Percentiles rank a stretch among this genome's conserved stretches.
These are phyloP conservation scores for Claviceps purpurea DNA, from an alignment of 2,329 filamentous ascomycete species.

Conservation along the genomic window DNA sequence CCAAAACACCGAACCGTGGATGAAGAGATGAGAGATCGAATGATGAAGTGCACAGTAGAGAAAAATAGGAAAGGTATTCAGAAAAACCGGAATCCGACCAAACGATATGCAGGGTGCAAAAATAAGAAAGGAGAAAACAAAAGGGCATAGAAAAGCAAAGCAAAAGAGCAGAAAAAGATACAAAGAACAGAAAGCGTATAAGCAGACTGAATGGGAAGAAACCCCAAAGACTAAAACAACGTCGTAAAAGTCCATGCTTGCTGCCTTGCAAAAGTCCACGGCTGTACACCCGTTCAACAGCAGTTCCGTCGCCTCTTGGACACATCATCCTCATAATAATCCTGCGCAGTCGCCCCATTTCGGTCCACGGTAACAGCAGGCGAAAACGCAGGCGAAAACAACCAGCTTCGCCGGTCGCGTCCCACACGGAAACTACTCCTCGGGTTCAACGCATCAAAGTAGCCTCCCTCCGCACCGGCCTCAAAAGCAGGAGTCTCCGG, in stretches of 20 bases:
- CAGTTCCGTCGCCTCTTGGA: conserved; percentile 16
- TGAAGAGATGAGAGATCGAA: too few relatives aligned
- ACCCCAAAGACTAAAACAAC: background rate
- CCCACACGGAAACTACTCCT: conserved; percentile 43
- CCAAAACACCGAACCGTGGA: too few relatives aligned
- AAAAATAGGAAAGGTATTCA: too few relatives aligned
- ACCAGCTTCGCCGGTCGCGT: conserved; percentile 44
- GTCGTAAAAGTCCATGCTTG: too few relatives aligned
- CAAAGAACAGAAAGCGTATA: too few relatives aligned
- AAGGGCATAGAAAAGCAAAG: background rate
- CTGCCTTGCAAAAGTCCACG: too few relatives aligned
- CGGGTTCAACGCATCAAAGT: conserved; percentile 37
- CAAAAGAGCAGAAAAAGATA: background rate
- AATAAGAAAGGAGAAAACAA: background rate
- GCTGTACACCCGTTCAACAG: conserved; percentile 12
- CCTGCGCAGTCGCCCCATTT: conserved; percentile 18
- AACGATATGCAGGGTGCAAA: too few relatives aligned
- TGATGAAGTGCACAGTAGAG: too few relatives aligned
- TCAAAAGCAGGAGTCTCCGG: conserved; percentile 36
- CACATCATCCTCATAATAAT: conserved; percentile 9
- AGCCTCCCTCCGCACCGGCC: conserved; percentile 30
- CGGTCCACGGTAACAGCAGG: conserved; percentile 37
- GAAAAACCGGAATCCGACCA: too few relatives aligned
- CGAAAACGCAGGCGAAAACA: conserved; percentile 41
- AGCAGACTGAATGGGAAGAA: background rate